Percentiles rank a stretch among this genome's conserved stretches.
phyloP scores from a whole-genome alignment of 352 stramenopile genomes.

The Pythium monospermum region DNA sequence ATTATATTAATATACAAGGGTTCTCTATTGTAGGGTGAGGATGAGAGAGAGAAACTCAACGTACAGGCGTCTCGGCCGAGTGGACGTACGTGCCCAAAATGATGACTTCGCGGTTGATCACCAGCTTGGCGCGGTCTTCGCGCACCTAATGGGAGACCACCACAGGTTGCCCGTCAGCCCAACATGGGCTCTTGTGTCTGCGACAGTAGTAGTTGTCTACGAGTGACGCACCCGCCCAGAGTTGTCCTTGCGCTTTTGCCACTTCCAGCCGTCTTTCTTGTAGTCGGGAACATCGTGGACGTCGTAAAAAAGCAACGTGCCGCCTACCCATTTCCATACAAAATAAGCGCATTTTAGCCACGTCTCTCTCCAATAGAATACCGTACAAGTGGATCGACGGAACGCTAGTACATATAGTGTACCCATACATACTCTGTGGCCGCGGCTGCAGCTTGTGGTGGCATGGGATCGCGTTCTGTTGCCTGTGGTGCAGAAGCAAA shows the following conservation, averaged over 20 bases:
- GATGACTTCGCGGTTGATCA: slow-evolving; percentile 79
- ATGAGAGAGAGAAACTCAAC: slow-evolving; percentile 6
- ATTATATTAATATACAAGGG: no score
- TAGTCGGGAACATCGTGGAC: slow-evolving; percentile 57
- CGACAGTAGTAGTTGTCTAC: not conserved
- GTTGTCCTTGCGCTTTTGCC: slow-evolving; percentile 85
- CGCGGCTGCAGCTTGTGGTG: slow-evolving; percentile 35
- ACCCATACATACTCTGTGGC: slow-evolving; percentile 57
- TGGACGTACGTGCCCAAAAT: slow-evolving; percentile 83
- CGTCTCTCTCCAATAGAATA: no score
- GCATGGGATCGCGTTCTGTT: slow-evolving; percentile 35
- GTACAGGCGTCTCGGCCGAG: slow-evolving; percentile 60
- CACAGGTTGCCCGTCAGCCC: not conserved
- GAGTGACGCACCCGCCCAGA: slow-evolving; percentile 42
- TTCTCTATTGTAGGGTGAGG: no score
- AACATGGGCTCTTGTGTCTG: not conserved
- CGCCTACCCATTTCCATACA: slow-evolving; percentile 41
- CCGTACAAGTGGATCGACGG: no score
- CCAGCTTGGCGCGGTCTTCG: slow-evolving; percentile 80
- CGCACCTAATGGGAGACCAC: slow-evolving; percentile 56
- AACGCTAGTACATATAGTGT: no score
- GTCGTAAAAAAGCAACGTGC: slow-evolving; percentile 69
- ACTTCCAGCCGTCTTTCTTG: slow-evolving; percentile 83
- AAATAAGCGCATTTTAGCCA: not conserved
- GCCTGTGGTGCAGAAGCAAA: slow-evolving; percentile 51